These are phyloP conservation scores for Exophiala sp. DNA, from an alignment of 2,329 filamentous ascomycete species.

Conservation along the genomic window DNA sequence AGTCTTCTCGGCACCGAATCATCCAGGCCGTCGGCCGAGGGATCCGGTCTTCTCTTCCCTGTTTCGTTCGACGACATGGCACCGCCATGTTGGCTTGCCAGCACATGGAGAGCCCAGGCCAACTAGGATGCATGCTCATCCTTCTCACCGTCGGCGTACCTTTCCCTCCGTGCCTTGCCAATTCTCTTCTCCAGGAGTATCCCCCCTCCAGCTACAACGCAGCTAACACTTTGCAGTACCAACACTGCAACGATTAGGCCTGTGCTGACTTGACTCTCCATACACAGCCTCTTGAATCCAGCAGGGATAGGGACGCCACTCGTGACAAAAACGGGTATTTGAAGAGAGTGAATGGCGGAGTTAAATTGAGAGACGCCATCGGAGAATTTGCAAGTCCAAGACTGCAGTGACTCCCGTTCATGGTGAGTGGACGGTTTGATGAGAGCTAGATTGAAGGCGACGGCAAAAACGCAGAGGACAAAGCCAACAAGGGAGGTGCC, in stretches of 20 bases:
- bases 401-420: slow-evolving; percentile 24
- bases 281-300: slow-evolving; percentile 37
- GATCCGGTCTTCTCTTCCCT: no score
- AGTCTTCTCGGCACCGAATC: no score
- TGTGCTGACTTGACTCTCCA: slow-evolving; percentile 35
- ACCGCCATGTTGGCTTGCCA: no score
- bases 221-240: slow-evolving; percentile 33
- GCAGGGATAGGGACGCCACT: slow-evolving; percentile 30
- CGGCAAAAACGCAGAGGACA: slow-evolving; percentile 16
- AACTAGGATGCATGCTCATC: slow-evolving; percentile 1
- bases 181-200: slow-evolving; percentile 32
- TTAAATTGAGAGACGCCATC: slow-evolving; percentile 22
- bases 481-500: slow-evolving; percentile 11
- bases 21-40: no score
- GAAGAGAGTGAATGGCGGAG: slow-evolving; percentile 17
- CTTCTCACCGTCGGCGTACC: slow-evolving; percentile 15
- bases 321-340: slow-evolving; percentile 18
- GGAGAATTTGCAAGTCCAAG: slow-evolving; percentile 27
- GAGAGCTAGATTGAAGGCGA: slow-evolving; percentile 25
- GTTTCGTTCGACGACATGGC: no score
- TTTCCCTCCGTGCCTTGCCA: slow-evolving; percentile 33
- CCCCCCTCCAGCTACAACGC: slow-evolving; percentile 26
- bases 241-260: slow-evolving; percentile 33
- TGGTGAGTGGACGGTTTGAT: slow-evolving; percentile 11
- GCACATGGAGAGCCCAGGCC: background rate